Conservation (phyloP, 1,139 yeast species). For the Pichia inconspicua region DNA sequence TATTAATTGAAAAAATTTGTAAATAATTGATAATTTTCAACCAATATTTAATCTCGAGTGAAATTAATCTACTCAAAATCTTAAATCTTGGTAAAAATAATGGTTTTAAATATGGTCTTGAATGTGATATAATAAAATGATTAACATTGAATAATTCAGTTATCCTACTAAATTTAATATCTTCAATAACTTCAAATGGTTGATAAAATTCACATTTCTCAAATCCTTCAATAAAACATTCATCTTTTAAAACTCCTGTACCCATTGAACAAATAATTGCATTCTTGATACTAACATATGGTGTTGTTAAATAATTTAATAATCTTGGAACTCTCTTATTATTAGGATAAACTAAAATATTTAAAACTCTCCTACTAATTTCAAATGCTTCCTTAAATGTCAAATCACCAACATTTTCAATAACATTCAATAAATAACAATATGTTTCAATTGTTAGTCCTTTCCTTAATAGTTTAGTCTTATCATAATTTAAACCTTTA, state of each 20-base stretch:
- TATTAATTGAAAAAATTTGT: constrained; percentile 64
- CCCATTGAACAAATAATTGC: constrained; percentile 69
- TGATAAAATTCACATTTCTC: constrained; percentile 34
- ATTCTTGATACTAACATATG: constrained; percentile 86
- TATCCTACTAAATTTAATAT: constrained; percentile 55
- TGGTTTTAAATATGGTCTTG: constrained; percentile 91
- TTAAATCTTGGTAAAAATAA: constrained; percentile 68
- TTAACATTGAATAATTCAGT: constrained; percentile 92
- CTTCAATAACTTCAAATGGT: constrained; percentile 33
- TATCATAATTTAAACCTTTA: constrained; percentile 7
- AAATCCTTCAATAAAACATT: constrained; percentile 30
- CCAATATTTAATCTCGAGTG: constrained; percentile 75
- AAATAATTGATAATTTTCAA: constrained; percentile 70
- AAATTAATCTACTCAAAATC: constrained; percentile 33
- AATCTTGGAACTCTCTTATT: constrained; percentile 66
- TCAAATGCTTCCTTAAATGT: constrained; percentile 93
- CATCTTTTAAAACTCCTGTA: constrained; percentile 44
- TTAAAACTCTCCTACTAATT: constrained; percentile 74
- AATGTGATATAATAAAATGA: constrained; percentile 81
- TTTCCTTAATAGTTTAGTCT: constrained; percentile 32
- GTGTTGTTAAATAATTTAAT: constrained; percentile 85
- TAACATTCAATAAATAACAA: constrained; percentile 69
- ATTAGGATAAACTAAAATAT: constrained; percentile 84
- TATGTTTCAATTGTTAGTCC: constrained; percentile 84
- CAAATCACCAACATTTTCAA: constrained; percentile 68